Evolutionary conservation across 495 filamentous ascomycete species (phyloP).

Genomic region (Trichocladium antarcticum): DNA sequence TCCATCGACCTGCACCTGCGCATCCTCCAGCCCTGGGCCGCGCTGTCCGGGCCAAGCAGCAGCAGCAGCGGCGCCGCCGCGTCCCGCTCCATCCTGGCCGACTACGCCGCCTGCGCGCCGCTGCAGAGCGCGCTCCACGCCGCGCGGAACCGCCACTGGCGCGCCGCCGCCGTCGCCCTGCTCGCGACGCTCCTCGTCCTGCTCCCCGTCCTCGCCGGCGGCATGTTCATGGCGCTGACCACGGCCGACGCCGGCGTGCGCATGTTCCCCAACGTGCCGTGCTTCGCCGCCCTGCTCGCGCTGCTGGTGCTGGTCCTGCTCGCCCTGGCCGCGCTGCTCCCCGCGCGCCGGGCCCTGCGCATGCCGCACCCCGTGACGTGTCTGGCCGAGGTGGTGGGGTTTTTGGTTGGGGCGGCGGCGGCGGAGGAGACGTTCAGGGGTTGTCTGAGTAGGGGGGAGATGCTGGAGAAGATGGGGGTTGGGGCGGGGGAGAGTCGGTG

Average conservation of each 20-base stretch:
- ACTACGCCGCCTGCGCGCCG: conserved; percentile 58
- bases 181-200: conserved; percentile 51
- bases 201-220: conserved; percentile 66
- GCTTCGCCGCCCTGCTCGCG: conserved; percentile 55
- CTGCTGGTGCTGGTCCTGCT: conserved; percentile 56
- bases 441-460: conserved; percentile 17
- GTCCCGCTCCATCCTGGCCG: conserved; percentile 56
- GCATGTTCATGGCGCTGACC: conserved; percentile 70
- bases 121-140: conserved; percentile 52
- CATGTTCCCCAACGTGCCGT: conserved; percentile 58
- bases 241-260: conserved; percentile 39
- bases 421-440: conserved; percentile 52
- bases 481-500: conserved; percentile 27
- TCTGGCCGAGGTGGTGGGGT: conserved; percentile 66
- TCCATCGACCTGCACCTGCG: conserved; percentile 65
- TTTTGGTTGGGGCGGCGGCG: conserved; percentile 55
- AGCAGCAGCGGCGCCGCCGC: conserved; percentile 61
- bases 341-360: conserved; percentile 43
- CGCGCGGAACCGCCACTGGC: conserved; percentile 53
- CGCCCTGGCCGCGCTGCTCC: conserved; percentile 39
- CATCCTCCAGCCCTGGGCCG: conserved; percentile 62
- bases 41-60: too few species aligned
- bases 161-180: conserved; percentile 57
- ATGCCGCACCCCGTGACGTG: conserved; percentile 60
- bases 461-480: conserved; percentile 27